phyloP scores from a whole-genome alignment of 305 asterid genomes.

The Petunia hybrid region DNA sequence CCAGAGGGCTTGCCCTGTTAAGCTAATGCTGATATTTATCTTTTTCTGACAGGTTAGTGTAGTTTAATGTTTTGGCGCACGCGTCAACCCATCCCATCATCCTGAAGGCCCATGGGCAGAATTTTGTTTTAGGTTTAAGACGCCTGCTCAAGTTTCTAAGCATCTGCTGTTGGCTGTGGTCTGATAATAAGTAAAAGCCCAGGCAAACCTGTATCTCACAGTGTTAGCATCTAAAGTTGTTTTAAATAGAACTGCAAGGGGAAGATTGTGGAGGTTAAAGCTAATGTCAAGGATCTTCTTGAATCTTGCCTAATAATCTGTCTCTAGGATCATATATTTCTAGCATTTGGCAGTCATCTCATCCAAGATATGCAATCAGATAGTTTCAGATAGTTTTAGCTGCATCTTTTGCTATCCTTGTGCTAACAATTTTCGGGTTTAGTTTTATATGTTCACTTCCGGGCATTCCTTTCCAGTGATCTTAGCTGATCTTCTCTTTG shows the following conservation, averaged over 20 bases:
- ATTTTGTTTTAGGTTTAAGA: background rate
- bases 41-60: no score
- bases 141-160: background rate
- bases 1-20: background rate
- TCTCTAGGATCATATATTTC: background rate
- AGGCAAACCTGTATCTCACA: slow-evolving; percentile 3
- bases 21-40: slow-evolving; percentile 7
- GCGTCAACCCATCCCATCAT: no score
- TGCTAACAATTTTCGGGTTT: background rate
- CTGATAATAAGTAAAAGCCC: background rate
- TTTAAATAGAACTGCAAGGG: background rate
- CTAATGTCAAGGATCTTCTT: background rate
- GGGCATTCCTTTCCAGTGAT: background rate
- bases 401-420: slow-evolving; percentile 21
- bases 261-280: background rate
- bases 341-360: background rate
- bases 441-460: slow-evolving; percentile 14
- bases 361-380: background rate
- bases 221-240: background rate
- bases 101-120: no score
- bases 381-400: background rate
- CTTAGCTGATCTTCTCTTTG: slow-evolving; percentile 14
- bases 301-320: slow-evolving; percentile 18
- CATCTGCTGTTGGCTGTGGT: background rate
- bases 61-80: no score